Conservation (phyloP, 2,329 filamentous ascomycete genomes). For the Fusarium poae region DNA sequence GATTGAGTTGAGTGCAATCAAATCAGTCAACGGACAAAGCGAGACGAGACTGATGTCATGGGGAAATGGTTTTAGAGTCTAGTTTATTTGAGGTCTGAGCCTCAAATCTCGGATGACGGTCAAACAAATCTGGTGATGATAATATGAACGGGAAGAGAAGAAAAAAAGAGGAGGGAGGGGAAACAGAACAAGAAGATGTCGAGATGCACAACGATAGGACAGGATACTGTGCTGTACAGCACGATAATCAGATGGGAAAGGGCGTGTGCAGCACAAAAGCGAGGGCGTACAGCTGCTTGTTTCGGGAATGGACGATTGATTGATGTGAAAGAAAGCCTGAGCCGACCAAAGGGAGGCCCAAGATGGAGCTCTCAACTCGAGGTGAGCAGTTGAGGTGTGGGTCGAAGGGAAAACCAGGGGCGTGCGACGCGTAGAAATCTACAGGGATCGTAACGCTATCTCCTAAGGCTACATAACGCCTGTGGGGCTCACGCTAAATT, state of each 20-base stretch:
- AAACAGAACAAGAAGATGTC: constrained; percentile 11
- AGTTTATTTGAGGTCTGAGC: neutral
- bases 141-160: neutral
- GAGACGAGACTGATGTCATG: constrained; percentile 37
- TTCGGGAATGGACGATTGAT: constrained; percentile 39
- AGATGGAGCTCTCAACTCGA: constrained; percentile 17
- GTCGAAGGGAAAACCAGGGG: constrained; percentile 20
- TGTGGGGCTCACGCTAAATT: no score
- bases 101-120: constrained; percentile 2
- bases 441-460: no score
- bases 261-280: constrained; percentile 15
- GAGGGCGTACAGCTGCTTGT: constrained; percentile 29
- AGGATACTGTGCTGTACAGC: constrained; percentile 4
- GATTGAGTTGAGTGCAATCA: constrained; percentile 20
- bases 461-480: no score
- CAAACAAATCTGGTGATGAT: neutral
- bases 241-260: constrained; percentile 22
- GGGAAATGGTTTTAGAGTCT: neutral
- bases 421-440: constrained; percentile 12
- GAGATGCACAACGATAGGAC: constrained; percentile 17
- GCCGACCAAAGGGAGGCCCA: constrained; percentile 38
- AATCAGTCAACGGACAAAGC: constrained; percentile 26
- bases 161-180: constrained; percentile 13
- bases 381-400: constrained; percentile 25
- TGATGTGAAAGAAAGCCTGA: constrained; percentile 19